Evolutionary conservation across 768 basidiomycete species (phyloP), one percentile per base, ranked within the genome.

Genomic region (Termitomyces sp.): DNA sequence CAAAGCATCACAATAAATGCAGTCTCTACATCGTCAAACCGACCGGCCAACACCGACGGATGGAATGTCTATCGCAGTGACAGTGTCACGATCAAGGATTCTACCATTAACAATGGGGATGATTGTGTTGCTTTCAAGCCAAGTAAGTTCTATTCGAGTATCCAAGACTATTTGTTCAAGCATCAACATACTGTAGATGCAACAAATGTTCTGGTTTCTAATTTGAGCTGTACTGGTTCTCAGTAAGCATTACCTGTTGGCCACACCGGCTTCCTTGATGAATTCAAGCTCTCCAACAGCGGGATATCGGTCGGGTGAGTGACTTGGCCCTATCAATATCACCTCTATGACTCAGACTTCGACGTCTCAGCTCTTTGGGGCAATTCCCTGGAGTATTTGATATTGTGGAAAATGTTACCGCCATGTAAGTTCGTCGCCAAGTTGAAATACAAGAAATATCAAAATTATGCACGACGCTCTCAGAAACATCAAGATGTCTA

Each of bases 11-110:
- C 73, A 9, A 75, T 85, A 54, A 70, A 69, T 45, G 74, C 81
- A 4, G 68, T 66, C 3, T 81, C 82, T 4, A 79, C 73, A 14
- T 79, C 78, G 6, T 71, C 68, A 9, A 68, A 79, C 57, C 60
- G 54, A 0, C 73, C 79, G 2, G 66, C 70, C 26, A 84, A 85
- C 60, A 83, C 82, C 6, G 84, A 86, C 62, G 85, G 85, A 5
- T 85, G 84, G 84, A 79, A 86, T 62, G 78, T 82, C 38, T 85
- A 85, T 65, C 77, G 82, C 33, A 81, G 79, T 61, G 77, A 82
- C 61, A 71, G 67, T 54, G 76, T 84, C 32, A 66, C 69, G 1
- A 78, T 84, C 43, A 62, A 68, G 50, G 76, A 84, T 59, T 81
- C 80, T 1, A 69, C 75, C 38, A 81, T 83, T 52, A 75, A 74